These are phyloP conservation scores for Brassica hybrid DNA, from an alignment of 441 rosid species.

Conservation along the genomic window DNA sequence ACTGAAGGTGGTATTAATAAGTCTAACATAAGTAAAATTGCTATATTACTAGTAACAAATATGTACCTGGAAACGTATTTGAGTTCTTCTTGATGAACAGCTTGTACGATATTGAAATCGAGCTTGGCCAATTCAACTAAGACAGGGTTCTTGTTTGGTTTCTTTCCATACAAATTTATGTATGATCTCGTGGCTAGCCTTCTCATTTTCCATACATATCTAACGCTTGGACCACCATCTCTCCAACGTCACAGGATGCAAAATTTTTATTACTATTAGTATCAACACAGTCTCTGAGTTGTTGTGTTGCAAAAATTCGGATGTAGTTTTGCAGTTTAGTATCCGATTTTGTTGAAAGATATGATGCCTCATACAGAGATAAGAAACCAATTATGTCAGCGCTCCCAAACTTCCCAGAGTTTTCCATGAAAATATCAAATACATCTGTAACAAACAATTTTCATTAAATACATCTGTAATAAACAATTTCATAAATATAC, in stretches of 20 bases:
- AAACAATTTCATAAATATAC: too few species aligned
- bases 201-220: constrained; percentile 39
- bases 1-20: too few species aligned
- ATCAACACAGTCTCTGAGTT: constrained; percentile 31
- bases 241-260: neutral
- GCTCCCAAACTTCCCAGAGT: neutral
- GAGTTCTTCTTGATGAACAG: constrained; percentile 48
- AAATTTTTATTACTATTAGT: neutral
- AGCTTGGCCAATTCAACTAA: constrained; percentile 39
- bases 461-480: constrained; percentile 7
- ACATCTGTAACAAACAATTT: neutral
- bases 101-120: constrained; percentile 32
- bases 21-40: too few species aligned
- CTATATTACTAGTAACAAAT: too few species aligned
- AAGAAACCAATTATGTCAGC: constrained; percentile 34
- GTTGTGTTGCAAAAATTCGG: constrained; percentile 29
- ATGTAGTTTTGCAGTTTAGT: constrained; percentile 34
- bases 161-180: constrained; percentile 42
- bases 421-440: constrained; percentile 32
- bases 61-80: constrained; percentile 41
- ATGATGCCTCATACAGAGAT: constrained; percentile 51
- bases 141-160: constrained; percentile 9
- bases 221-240: constrained; percentile 44
- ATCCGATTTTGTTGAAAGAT: constrained; percentile 35
- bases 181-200: constrained; percentile 45